A percentile compares a stretch with the other conserved stretches of the same genome.
Evolutionary conservation across 2,329 filamentous ascomycete genomes (phyloP).

Genomic region (Fusarium subglutinans): DNA sequence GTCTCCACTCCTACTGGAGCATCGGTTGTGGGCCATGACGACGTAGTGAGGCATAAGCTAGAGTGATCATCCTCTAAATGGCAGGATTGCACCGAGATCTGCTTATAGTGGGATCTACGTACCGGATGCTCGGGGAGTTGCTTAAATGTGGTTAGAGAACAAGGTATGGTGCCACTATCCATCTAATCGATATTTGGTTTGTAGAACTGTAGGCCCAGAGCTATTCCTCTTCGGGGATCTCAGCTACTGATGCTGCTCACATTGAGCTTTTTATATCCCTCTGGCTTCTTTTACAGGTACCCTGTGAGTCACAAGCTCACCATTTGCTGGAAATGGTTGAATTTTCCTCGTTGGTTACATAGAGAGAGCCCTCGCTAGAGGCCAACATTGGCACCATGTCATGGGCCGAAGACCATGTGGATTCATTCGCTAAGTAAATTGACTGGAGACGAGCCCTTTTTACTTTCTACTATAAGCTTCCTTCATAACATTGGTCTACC

Average conservation of each 20-base stretch:
- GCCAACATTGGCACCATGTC: rapidly evolving
- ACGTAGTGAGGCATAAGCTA: not conserved
- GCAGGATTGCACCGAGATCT: not conserved
- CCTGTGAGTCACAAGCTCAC: rapidly evolving
- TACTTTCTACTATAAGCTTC: rapidly evolving
- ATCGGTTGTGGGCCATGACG: not conserved
- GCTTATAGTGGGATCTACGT: not conserved
- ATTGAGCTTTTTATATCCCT: rapidly evolving
- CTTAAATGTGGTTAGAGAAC: not conserved
- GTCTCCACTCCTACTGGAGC: not conserved
- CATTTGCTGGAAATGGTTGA: rapidly evolving
- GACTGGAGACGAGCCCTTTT: rapidly evolving
- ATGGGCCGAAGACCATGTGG: rapidly evolving
- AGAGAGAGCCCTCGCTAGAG: not conserved
- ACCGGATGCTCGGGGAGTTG: not conserved
- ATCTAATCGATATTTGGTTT: not conserved
- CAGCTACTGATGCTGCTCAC: no score
- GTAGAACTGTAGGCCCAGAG: rapidly evolving
- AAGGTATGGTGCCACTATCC: not conserved
- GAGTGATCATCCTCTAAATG: not conserved
- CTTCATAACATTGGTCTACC: not conserved
- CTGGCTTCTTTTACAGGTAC: rapidly evolving
- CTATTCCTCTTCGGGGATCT: not conserved
- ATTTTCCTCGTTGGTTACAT: not conserved
- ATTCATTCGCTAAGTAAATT: not conserved